Evolutionary conservation across 352 stramenopile species (phyloP).

Genomic region (Globisporangium camurandrum): DNA sequence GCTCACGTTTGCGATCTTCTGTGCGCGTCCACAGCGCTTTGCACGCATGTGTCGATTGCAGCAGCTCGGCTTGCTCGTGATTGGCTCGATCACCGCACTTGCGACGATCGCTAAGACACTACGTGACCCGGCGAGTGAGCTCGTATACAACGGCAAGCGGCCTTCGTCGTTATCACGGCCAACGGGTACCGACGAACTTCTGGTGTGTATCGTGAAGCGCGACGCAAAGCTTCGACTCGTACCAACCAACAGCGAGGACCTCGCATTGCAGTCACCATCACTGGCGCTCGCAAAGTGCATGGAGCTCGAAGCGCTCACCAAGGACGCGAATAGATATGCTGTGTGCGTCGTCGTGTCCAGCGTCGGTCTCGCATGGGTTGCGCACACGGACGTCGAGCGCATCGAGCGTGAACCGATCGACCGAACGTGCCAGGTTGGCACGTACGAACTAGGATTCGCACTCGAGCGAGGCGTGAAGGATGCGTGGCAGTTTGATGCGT

Average conservation of each 20-base stretch:
- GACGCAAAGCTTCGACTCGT: background rate
- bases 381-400: background rate
- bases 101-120: background rate
- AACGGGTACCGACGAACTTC: background rate
- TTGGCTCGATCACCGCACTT: background rate
- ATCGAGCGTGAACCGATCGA: slow-evolving; percentile 1
- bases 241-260: background rate
- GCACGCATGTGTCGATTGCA: background rate
- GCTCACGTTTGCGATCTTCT: slow-evolving; percentile 1
- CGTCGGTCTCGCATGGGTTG: slow-evolving; percentile 2
- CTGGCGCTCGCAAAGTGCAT: background rate
- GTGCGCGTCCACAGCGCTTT: background rate
- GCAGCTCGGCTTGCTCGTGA: background rate
- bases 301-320: background rate
- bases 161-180: background rate
- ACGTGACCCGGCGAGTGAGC: background rate
- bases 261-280: background rate
- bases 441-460: background rate
- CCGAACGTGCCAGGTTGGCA: background rate
- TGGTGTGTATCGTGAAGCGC: background rate
- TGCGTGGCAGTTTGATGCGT: background rate
- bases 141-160: background rate
- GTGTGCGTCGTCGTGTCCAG: slow-evolving; percentile 2
- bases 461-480: background rate
- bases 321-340: background rate